These are phyloP conservation scores for Colletotrichum lindemuthianum DNA, from an alignment of 2,329 filamentous ascomycete species.

Conservation along the genomic window DNA sequence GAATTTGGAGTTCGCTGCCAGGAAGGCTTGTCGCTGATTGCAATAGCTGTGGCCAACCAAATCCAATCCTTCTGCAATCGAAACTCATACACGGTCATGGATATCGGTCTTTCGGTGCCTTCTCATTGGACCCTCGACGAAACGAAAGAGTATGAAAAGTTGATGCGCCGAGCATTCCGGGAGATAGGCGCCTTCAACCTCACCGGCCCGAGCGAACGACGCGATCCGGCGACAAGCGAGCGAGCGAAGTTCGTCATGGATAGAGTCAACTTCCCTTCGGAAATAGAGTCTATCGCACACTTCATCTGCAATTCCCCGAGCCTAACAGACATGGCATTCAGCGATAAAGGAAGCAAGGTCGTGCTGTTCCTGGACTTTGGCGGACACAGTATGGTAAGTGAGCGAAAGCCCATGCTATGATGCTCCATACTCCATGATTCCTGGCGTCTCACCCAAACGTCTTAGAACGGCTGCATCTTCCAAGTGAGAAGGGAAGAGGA, in stretches of 20 bases:
- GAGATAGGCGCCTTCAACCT: too few relatives aligned
- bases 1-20: neutral
- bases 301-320: neutral
- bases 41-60: neutral
- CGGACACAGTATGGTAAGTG: slow-evolving; percentile 30
- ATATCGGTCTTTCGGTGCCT: neutral
- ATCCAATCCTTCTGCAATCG: neutral
- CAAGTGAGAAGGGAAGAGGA: neutral
- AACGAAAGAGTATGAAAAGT: neutral
- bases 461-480: slow-evolving; percentile 26
- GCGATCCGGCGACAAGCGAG: too few relatives aligned
- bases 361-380: slow-evolving; percentile 32
- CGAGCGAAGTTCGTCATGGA: neutral
- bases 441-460: neutral
- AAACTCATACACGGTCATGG: neutral
- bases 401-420: too few relatives aligned
- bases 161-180: neutral
- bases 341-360: neutral
- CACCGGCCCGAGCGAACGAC: too few relatives aligned
- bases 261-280: slow-evolving; percentile 19
- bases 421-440: neutral
- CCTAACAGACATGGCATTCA: neutral
- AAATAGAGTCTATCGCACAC: slow-evolving; percentile 21
- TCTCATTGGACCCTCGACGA: slow-evolving; percentile 9
- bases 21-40: neutral